Evolutionary conservation across 1,139 yeast species (phyloP).

Genomic region (Hemisphaericaspora subhashii): DNA sequence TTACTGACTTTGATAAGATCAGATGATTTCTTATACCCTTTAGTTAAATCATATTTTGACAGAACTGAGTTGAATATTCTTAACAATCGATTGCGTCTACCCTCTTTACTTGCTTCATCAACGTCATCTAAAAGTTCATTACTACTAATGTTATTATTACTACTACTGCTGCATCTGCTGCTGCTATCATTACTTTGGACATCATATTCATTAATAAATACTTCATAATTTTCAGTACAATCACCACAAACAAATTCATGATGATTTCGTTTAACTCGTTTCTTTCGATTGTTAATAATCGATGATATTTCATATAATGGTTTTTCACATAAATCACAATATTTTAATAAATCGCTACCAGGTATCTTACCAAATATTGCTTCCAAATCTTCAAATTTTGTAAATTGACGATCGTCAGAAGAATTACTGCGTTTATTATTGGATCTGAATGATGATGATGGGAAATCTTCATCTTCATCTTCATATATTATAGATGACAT

Average conservation of each 20-base stretch:
- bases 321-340: conserved; percentile 65
- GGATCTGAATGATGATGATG: neutral
- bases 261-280: conserved; percentile 16
- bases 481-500: conserved; percentile 1
- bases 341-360: conserved; percentile 44
- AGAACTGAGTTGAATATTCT: neutral
- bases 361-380: conserved; percentile 44
- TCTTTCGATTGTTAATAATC: conserved; percentile 10
- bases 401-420: neutral
- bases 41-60: conserved; percentile 2
- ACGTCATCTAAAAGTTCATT: neutral
- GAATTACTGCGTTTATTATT: conserved; percentile 1
- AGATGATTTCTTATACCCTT: conserved; percentile 1
- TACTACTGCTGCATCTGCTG: neutral
- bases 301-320: conserved; percentile 67
- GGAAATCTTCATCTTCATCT: neutral
- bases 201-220: conserved; percentile 40
- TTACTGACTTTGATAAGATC: too few relatives aligned
- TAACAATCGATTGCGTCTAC: neutral
- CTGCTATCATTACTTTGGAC: conserved; percentile 2
- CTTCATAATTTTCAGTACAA: conserved; percentile 61
- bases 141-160: neutral
- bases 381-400: conserved; percentile 30
- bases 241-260: conserved; percentile 64
- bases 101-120: neutral